Evolutionary conservation across 1,284 basidiomycete species (phyloP), one percentile per base, ranked within the genome.

Genomic region (Moesziomyces globuligerus): DNA sequence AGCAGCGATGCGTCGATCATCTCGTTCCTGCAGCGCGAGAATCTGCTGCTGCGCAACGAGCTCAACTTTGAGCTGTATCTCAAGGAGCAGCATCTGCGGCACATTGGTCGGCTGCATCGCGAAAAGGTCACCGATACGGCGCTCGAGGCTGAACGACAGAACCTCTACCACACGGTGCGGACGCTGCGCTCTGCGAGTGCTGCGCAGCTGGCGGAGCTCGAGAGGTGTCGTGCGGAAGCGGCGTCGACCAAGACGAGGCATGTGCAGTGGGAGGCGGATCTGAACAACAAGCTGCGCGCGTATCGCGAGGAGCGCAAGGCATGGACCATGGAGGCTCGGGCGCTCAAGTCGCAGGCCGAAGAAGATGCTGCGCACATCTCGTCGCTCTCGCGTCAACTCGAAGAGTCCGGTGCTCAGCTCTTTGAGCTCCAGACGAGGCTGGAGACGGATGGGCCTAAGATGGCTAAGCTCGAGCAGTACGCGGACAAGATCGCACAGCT

Each of bases 21-120:
- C 7, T 55, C 62, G 28, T 58, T 71, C n/a, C 45, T 80, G 17
- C 59, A 75, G 28, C 66, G 64, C 0, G 75, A 81, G 50, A 81
- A 79, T 24, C 50, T 76, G 29, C 50, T 81, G 29, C 49, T 82
- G 17, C 70, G 75, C 5, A 76, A 73, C 46, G 77, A 82, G 51
- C 73, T 81, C 50, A 78, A 79, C 36, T 77, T 81, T 48, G 81
- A 83, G 56, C 70, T 81, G 8, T 81, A 81, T 42, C 75, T 82
- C 62, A 81, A 81, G 49, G 80, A 80, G 41, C 81, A 83, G 67
- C 78, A 81, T 47, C 55, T 83, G 3, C 60, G 73, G 4, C 81
- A 82, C 48, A 81, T 83, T 45, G 81, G 81, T n/a, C 67, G 71
- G 7, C 57, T 83, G 18, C 81, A 82, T 55, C 76, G 78, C 21